Conservation (phyloP, 768 basidiomycete genomes). For the Lepiota venenata region DNA sequence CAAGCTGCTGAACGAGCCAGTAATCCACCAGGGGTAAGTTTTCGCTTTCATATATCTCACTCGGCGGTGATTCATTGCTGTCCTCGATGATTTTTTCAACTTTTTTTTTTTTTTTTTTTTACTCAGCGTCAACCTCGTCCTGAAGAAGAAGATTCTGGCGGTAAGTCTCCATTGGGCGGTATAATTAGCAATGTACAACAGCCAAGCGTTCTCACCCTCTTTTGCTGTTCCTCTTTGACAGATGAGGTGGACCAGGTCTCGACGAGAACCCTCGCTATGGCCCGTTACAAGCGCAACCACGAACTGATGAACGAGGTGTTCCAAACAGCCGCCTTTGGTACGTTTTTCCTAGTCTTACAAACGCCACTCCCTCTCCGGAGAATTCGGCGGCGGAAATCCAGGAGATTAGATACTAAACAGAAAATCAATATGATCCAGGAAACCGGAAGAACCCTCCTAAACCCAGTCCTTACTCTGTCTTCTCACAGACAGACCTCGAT, state of each 20-base stretch:
- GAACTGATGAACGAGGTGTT: conserved; percentile 86
- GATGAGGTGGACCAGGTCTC: conserved; percentile 73
- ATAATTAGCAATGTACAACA: not conserved
- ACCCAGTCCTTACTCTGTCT: conserved; percentile 54
- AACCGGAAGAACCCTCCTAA: conserved; percentile 38
- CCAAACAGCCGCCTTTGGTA: conserved; percentile 66
- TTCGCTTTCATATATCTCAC: not conserved
- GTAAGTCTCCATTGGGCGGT: conserved; percentile 27
- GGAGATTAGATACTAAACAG: not conserved
- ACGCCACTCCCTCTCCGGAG: not conserved
- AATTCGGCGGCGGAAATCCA: not conserved
- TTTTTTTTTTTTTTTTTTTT: conserved; percentile 9
- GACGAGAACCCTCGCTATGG: conserved; percentile 64
- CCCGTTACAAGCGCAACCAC: conserved; percentile 76
- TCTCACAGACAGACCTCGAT: conserved; percentile 55
- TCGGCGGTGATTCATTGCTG: not conserved
- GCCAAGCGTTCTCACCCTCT: not conserved
- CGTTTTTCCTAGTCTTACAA: conserved; percentile 9
- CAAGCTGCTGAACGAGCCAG: conserved; percentile 38
- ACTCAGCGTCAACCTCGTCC: conserved; percentile 31
- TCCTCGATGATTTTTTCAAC: not conserved
- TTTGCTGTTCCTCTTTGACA: conserved; percentile 13
- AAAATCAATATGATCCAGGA: conserved; percentile 24
- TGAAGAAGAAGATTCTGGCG: conserved; percentile 68
- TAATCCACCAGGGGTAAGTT: conserved; percentile 37